Conservation (phyloP, 2,329 filamentous ascomycete genomes). For the Pseudogymnoascus sp. region DNA sequence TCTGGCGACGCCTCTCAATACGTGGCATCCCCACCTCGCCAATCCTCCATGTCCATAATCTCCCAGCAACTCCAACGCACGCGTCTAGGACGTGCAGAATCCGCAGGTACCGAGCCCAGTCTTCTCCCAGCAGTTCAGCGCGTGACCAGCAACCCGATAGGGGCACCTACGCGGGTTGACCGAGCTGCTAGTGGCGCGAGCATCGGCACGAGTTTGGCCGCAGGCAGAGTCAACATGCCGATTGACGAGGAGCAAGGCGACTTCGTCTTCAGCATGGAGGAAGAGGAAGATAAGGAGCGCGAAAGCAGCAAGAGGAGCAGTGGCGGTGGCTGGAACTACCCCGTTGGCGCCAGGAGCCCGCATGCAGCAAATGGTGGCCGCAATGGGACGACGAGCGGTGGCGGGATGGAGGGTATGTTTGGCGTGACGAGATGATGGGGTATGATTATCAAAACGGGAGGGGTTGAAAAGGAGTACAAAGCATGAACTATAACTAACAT, state of each 20-base stretch:
- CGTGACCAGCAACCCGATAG: constrained; percentile 34
- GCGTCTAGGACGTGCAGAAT: constrained; percentile 38
- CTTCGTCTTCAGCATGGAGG: constrained; percentile 59
- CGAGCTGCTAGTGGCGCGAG: constrained; percentile 47
- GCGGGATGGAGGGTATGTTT: constrained; percentile 13
- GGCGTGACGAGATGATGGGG: constrained; percentile 10
- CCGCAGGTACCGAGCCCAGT: constrained; percentile 36
- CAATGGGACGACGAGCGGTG: constrained; percentile 11
- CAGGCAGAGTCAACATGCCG: constrained; percentile 51
- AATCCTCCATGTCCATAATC: constrained; percentile 46
- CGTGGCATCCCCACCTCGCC: constrained; percentile 27
- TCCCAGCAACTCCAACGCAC: constrained; percentile 56
- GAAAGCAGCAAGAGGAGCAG: constrained; percentile 38
- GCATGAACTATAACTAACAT: constrained; percentile 10
- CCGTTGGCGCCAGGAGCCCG: constrained; percentile 20
- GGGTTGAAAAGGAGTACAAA: constrained; percentile 10
- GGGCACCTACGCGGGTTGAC: constrained; percentile 38
- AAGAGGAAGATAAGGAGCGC: constrained; percentile 45
- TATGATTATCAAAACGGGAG: not conserved
- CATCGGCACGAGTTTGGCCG: constrained; percentile 39
- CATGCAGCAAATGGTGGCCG: constrained; percentile 12
- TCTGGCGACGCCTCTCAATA: constrained; percentile 27
- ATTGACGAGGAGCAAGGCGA: constrained; percentile 57
- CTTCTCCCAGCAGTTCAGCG: constrained; percentile 40
- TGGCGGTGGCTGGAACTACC: constrained; percentile 26